These are phyloP conservation scores for Viola pubescens DNA, from an alignment of 441 rosid species.

Conservation along the genomic window DNA sequence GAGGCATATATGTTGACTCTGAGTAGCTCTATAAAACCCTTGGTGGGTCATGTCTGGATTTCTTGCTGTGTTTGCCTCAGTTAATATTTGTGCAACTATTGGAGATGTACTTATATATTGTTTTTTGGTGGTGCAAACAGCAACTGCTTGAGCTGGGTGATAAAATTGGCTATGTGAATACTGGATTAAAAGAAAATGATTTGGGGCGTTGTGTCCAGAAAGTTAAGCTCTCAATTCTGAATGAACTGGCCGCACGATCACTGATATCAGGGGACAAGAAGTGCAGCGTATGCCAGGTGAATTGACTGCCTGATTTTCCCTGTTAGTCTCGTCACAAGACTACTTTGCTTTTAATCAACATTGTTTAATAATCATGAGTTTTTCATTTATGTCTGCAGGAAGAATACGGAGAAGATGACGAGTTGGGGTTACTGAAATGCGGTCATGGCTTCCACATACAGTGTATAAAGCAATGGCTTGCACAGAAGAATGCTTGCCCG, in stretches of 20 bases:
- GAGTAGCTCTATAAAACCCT: background rate
- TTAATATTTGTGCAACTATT: too few species aligned
- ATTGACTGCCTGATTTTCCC: background rate
- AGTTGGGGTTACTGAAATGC: slow-evolving; percentile 63
- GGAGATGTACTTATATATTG: background rate
- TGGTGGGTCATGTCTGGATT: background rate
- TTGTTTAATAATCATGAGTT: background rate
- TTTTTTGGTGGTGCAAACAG: slow-evolving; percentile 32
- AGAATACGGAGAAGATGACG: slow-evolving; percentile 58
- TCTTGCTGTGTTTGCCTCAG: background rate
- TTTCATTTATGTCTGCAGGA: slow-evolving; percentile 34
- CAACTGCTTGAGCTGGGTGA: slow-evolving; percentile 90
- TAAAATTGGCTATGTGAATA: slow-evolving; percentile 71
- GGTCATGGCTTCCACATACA: slow-evolving; percentile 75
- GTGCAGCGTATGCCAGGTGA: slow-evolving; percentile 88
- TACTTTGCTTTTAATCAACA: background rate
- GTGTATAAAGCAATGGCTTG: slow-evolving; percentile 84
- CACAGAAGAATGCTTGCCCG: slow-evolving; percentile 71
- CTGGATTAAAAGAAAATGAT: slow-evolving; percentile 79
- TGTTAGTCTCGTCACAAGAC: too few species aligned
- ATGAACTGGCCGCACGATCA: slow-evolving; percentile 26
- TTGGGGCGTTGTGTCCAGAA: slow-evolving; percentile 52
- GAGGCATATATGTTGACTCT: background rate
- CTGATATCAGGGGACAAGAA: slow-evolving; percentile 41
- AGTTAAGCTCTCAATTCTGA: slow-evolving; percentile 33